Base-by-base conservation (phyloP, 2,329 filamentous ascomycete species). In the Penicillium frequentans region DNA sequence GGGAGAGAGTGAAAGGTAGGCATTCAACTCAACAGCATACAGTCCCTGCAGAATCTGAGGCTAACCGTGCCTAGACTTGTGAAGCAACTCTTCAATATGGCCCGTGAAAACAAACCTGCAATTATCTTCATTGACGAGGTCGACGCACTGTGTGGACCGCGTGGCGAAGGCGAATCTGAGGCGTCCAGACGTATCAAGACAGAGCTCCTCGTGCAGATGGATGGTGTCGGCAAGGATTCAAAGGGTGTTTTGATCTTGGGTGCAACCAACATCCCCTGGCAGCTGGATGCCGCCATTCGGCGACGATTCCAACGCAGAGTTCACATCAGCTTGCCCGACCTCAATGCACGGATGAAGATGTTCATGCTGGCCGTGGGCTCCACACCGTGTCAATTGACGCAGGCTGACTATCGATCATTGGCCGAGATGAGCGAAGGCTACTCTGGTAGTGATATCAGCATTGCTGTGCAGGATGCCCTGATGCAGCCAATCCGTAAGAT, bases 81-180 rank as follows among this genome's bases (percentile, higher is more conserved):
- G 56, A 98, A 98, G 73, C 90, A 96, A 62, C 84, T 99, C 11
- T 99, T 99, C 79, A 91, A 90, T 67, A 97, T 99, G 90, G 95
- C 95, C 0, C 88, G 96, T 74, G 95, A 99, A 74, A 98, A 97
- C 77, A 96, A 95, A 69, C 95, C 95, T 1, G 95, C 93, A 1
- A 97, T 99, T 72, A 97, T 98, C 75, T 98, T 98, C 79, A 97
- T 98, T 70, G 93, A 98, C 74, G 93, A 98, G 77, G 92, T 98
- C 62, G 95, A 99, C 74, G 95, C 95, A 5, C 87, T 99, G 1
- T 98, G 95, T 72, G 95, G 95, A 0, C 93, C 93, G 9, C 86
- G 95, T 69, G 87, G 86, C 48, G 95, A 99, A 82, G 95, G 95
- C 73, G 96, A 99, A 79, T 97, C 93, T 1, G 95, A 99, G 81